Conservation (phyloP, 352 stramenopile species). For the Detonula confervacea region DNA sequence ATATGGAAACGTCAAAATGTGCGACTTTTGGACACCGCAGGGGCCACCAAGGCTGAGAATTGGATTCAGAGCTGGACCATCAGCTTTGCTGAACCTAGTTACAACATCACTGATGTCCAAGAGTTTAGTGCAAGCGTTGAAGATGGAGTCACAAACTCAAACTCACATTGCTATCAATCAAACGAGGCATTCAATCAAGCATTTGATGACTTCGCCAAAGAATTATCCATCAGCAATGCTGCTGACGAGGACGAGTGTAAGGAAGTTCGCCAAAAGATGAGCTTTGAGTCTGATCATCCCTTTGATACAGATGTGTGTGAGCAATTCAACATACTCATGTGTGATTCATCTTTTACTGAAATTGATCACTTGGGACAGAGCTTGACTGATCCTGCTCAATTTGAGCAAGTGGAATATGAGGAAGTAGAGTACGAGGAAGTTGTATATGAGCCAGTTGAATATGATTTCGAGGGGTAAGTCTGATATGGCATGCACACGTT, state of each 20-base stretch:
- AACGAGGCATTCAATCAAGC: conserved; percentile 16
- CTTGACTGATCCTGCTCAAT: background rate
- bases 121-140: background rate
- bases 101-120: background rate
- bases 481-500: too few species aligned
- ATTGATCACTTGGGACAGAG: conserved; percentile 1
- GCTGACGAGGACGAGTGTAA: conserved; percentile 19
- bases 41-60: background rate
- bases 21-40: background rate
- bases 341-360: conserved; percentile 12
- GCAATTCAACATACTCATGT: conserved; percentile 13
- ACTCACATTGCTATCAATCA: conserved; percentile 12
- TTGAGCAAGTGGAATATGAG: conserved; percentile 6
- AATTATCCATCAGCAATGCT: conserved; percentile 22
- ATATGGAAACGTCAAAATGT: background rate
- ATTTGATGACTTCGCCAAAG: conserved; percentile 31
- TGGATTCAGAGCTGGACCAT: conserved; percentile 8
- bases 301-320: conserved; percentile 33
- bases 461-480: too few species aligned
- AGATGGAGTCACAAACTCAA: background rate
- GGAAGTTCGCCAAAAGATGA: conserved; percentile 18
- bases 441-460: conserved; percentile 10
- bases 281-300: conserved; percentile 22
- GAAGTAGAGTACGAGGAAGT: conserved; percentile 1
- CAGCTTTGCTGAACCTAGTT: background rate